Evolutionary conservation across 1,284 basidiomycete species (phyloP), one percentile per base, ranked within the genome.

Genomic region (Leccinum griseonigrum): DNA sequence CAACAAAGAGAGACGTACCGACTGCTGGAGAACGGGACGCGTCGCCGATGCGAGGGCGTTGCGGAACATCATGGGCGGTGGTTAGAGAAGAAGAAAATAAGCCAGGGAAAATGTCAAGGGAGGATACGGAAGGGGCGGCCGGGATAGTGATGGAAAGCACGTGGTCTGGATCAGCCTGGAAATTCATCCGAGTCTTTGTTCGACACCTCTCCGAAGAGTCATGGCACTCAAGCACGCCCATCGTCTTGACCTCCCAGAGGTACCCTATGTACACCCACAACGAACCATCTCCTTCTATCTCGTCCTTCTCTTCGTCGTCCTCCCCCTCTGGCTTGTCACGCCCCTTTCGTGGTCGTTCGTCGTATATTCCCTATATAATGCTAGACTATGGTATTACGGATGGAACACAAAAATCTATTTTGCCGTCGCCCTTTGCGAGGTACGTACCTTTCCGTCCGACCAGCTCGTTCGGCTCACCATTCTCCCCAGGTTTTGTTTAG

Each of bases 291-390:
- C 83, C 13, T 92, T 84, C 71, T 90, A 87, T 67, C 32, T 83
- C 58, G 85, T 85, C 63, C 74, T 91, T 52, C 63, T 87, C 63
- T 68, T 80, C 58, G 69, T 86, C 59, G 85, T 94, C 60, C 71
- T 84, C n/a, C 86, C 88, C 11, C 71, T 95, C 58, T 92, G 91
- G 87, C 81, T 83, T 32, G 75, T 87, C 40, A 81, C 86, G 5
- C 90, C 92, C 9, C 66, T 89, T 18, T 84, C 87, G 14, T 94
- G 91, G 92, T 70, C 73, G 10, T 91, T 85, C 71, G 82, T 89
- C 50, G 59, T 84, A 58, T 85, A 87, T 73, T 76, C 80, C 65
- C 76, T 87, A 60, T 79, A 71, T 62, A 76, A 74, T 66, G 81
- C 83, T 65, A 76, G 69, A 59, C 69, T 82, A 63, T 83, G 69